phyloP scores from a whole-genome alignment of 2,329 filamentous ascomycete genomes.

The Aspergillus pseudoviridinutans region DNA sequence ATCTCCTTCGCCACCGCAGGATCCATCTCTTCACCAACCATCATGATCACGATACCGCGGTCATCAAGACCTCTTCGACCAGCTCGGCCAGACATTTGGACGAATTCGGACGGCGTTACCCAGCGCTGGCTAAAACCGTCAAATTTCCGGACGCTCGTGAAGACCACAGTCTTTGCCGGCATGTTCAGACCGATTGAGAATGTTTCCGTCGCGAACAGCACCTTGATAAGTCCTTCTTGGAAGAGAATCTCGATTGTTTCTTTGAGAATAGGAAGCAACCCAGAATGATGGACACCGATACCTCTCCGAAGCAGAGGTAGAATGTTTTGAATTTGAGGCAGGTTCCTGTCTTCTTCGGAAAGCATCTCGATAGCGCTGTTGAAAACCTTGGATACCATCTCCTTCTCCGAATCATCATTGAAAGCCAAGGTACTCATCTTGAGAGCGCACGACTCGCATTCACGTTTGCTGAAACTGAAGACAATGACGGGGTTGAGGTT shows the following conservation, averaged over 20 bases:
- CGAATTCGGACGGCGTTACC: slow-evolving; percentile 91
- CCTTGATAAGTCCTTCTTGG: slow-evolving; percentile 96
- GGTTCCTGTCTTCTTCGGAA: slow-evolving; percentile 81
- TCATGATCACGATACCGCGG: slow-evolving; percentile 98
- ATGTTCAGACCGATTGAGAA: slow-evolving; percentile 99
- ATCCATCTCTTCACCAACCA: slow-evolving; percentile 96
- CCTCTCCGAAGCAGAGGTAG: slow-evolving; percentile 83
- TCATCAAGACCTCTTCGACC: slow-evolving; percentile 96
- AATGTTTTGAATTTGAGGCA: slow-evolving; percentile 88
- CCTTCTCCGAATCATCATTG: slow-evolving; percentile 94
- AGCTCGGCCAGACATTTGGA: slow-evolving; percentile 97
- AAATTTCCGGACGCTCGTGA: slow-evolving; percentile 93
- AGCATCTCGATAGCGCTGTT: slow-evolving; percentile 87
- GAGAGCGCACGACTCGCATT: slow-evolving; percentile 87
- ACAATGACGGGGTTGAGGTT: slow-evolving; percentile 98
- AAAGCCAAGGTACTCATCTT: slow-evolving; percentile 84
- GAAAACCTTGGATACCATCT: slow-evolving; percentile 92
- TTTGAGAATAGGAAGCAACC: slow-evolving; percentile 89
- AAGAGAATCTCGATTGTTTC: slow-evolving; percentile 99
- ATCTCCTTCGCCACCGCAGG: slow-evolving; percentile 91
- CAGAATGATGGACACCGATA: slow-evolving; percentile 96
- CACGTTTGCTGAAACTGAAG: slow-evolving; percentile 98
- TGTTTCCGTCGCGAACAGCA: slow-evolving; percentile 95
- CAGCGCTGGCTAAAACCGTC: slow-evolving; percentile 78
- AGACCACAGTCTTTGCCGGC: slow-evolving; percentile 99